Base-by-base conservation (phyloP, 1,284 basidiomycete genomes). In the Cryptococcus neoformans region DNA sequence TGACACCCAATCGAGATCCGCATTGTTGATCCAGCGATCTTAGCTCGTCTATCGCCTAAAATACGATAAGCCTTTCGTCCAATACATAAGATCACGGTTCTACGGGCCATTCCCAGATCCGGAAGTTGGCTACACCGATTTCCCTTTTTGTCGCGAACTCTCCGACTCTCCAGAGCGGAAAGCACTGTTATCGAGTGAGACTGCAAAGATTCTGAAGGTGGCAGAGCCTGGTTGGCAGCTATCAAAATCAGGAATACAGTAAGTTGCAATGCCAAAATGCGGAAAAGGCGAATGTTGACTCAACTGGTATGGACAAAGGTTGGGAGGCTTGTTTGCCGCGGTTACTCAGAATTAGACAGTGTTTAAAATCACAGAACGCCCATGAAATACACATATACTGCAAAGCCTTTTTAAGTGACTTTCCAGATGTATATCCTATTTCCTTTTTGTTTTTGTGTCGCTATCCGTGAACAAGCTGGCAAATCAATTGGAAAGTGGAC, bases 81-180 rank as follows among this genome's bases (percentile, higher is more conserved):
- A 68, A 17, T 69, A 62, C 58, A 61, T 66, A 45, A 51, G 68
- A 17, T 49, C 55, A 4, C 47, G 64, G n/a, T 74, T 71, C 56
- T 67, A 70, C 55, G 68, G 72, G 12, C 71, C 71, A 0, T 73
- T 73, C 54, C 51, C 54, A 12, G 64, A 73, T 52, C 68, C 71
- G 42, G 66, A 66, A 51, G 41, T 69, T 34, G 71, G 69, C 12
- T 73, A 73, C 54, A 72, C 69, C 4, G 64, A 65, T 6, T 65
- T 68, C 54, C 51, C 53, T 3, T 50, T 38, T 21, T 50, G 10
- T 12, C 49, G 6, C n/a, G 34, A 36, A 17, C 12, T n/a, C 49
- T 39, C 49, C 6, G 39, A 1, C 7, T n/a, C 49, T 3, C 49
- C 35, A 12, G 46, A 48, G 35, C 10, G 46, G 9, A 48, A 48